Evolutionary conservation across 2,329 filamentous ascomycete genomes (phyloP).

Genomic region (Bretziella fagacearum): DNA sequence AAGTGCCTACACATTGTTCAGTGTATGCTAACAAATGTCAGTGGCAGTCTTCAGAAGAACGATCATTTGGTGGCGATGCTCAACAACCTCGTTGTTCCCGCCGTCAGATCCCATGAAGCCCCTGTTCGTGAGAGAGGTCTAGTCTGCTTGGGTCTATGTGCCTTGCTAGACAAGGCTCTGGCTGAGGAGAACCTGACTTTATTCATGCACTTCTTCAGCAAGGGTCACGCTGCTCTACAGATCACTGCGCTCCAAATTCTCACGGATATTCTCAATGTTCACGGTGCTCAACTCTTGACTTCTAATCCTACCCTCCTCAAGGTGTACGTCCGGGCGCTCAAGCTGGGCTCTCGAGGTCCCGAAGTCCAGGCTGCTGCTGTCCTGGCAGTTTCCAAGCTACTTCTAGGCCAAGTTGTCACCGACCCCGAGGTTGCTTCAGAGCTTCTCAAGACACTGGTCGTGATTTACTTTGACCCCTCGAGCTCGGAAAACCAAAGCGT

Average conservation of each 20-base stretch:
- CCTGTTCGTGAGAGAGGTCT: conserved; percentile 83
- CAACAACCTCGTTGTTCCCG: conserved; percentile 90
- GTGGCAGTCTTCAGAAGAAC: conserved; percentile 74
- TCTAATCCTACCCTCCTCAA: conserved; percentile 57
- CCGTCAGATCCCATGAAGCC: conserved; percentile 81
- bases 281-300: conserved; percentile 61
- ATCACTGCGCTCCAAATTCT: conserved; percentile 82
- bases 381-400: conserved; percentile 66
- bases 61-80: conserved; percentile 91
- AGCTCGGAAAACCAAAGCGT: conserved; percentile 66
- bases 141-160: conserved; percentile 77
- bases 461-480: conserved; percentile 79
- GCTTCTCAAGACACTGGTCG: conserved; percentile 67
- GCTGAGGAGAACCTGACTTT: conserved; percentile 82
- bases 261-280: conserved; percentile 79
- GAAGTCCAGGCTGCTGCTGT: conserved; percentile 69
- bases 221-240: conserved; percentile 78
- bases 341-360: conserved; percentile 48
- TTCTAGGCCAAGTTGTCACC: conserved; percentile 63
- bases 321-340: conserved; percentile 69
- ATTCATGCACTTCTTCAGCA: conserved; percentile 91
- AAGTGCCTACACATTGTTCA: conserved; percentile 95
- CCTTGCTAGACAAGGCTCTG: conserved; percentile 76
- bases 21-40: conserved; percentile 90
- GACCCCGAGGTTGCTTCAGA: conserved; percentile 50